Evolutionary conservation across 2,329 filamentous ascomycete species (phyloP), one percentile per base, ranked within the genome.

Genomic region (Colletotrichum tropicicola): DNA sequence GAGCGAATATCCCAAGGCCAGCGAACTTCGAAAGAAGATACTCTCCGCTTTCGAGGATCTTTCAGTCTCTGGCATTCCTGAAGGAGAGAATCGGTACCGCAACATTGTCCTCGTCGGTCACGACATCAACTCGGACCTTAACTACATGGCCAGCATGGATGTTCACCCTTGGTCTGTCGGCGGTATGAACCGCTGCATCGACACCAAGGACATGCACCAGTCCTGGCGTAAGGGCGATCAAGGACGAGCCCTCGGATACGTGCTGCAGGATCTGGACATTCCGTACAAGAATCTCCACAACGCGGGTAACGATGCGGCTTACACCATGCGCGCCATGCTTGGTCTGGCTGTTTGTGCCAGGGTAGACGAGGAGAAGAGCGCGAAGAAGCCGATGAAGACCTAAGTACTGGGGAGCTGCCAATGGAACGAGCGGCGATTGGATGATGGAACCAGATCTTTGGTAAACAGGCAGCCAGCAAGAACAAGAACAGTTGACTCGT

Each of bases 181-280:
- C 3, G 87, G 86, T 58, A 80, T 93, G 17, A 65, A 88, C 23
- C 90, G 93, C 62, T 79, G 85, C 3, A 75, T 93, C 32, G 96
- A 99, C 73, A 97, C 93, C 0, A 86, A 88, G 48, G 78, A 80
- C 37, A 85, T 98, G 74, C 92, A 91, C 77, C 88, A 89, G 66
- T 85, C 87, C 13, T 85, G 90, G 72, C 83, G 83, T 30, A 81
- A 83, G 13, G 83, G 86, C 21, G 70, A 73, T 0, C 80, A 91
- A 3, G 74, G 82, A 4, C 83, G 85, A 13, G 85, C 85, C 1
- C 83, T 98, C 2, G 80, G 79, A 0, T 79, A 70, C 6, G 82
- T 97, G 13, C 84, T 97, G 23, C 72, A 77, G 6, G 65, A 69
- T 19, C 51, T 68, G 13, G 58, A 44, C 6, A 57, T 69, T 7